Conservation (phyloP, 2,329 filamentous ascomycete genomes). For the Hypomyces perniciosus region DNA sequence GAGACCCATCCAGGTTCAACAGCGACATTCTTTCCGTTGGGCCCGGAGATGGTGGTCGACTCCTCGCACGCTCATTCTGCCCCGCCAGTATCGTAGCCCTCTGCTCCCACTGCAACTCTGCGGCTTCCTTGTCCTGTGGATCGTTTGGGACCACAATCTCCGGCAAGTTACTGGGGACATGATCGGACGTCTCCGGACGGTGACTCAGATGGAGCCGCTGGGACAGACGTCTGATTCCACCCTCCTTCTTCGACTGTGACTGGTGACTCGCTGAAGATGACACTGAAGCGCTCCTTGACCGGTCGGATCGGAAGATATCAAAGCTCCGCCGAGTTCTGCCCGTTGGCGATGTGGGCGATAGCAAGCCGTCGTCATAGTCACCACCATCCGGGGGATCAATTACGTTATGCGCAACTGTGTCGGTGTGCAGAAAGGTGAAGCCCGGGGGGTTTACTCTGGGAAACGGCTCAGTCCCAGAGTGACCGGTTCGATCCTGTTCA, state of each 20-base stretch:
- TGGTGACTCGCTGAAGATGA: conserved; percentile 36
- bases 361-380: conserved; percentile 26
- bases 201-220: conserved; percentile 63
- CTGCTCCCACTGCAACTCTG: conserved; percentile 82
- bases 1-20: conserved; percentile 18
- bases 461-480: conserved; percentile 32
- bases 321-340: conserved; percentile 36
- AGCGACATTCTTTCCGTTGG: conserved; percentile 23
- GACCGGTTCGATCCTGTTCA: conserved; percentile 30
- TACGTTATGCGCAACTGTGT: conserved; percentile 72
- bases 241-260: conserved; percentile 28
- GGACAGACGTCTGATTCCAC: conserved; percentile 49
- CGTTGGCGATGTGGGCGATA: conserved; percentile 24
- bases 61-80: conserved; percentile 46
- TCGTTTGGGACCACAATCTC: conserved; percentile 53
- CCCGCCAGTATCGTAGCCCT: conserved; percentile 82
- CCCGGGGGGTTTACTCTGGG: conserved; percentile 46
- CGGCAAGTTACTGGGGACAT: conserved; percentile 75
- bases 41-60: conserved; percentile 35
- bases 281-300: conserved; percentile 44
- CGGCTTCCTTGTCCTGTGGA: conserved; percentile 37
- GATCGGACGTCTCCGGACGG: conserved; percentile 56
- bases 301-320: conserved; percentile 39
- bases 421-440: conserved; percentile 79
- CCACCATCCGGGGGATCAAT: conserved; percentile 58